Base-by-base conservation (phyloP, 768 basidiomycete genomes). In the Cystobasidium ongulense region DNA sequence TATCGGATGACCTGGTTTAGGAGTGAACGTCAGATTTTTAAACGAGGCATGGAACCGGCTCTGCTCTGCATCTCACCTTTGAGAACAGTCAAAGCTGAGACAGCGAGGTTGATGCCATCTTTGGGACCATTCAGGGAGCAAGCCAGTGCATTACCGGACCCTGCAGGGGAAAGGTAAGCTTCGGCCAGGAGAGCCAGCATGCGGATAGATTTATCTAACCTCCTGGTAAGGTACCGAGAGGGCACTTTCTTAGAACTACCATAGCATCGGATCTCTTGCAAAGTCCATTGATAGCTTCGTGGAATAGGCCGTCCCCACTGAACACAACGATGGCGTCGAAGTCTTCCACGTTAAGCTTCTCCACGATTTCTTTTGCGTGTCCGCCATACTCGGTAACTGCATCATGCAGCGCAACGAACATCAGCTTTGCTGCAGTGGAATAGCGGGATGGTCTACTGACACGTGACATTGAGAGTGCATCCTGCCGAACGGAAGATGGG, bases 211-310 rank as follows among this genome's bases (percentile, higher is more conserved):
- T 31, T 72, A 31, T 72, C 52, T 67, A 66, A 29, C 78, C 78
- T 21, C 88, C 87, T 4, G 92, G 90, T 78, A 93, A 86, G 1
- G 88, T 90, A 0, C 87, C 87, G 29, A 94, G 81, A 0, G 92
- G 90, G 35, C 87, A 74, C 36, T 86, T 54, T 79, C 80, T 35
- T 29, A 77, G 71, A 23, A 71, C 76, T 2, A 53, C 33, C 39
- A 82, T 80, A 1, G 88, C 86, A 41, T 87, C 82, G 33, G 82
- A 80, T 73, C 89, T 88, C 66, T 87, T 82, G 1, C 89, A 87
- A 71, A 92, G 86, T 1, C 91, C 92, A 78, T 94, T 94, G 79
- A 92, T 77, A 27, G 91, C 84, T 81, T 94, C 92, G 78, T 92
- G 89, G 18, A 91, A 79, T 39, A 91, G 83, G 8, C 92, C 92